Evolutionary conservation across 2,329 filamentous ascomycete species (phyloP), one percentile per base, ranked within the genome.

Genomic region (Ophiobolus disseminans): DNA sequence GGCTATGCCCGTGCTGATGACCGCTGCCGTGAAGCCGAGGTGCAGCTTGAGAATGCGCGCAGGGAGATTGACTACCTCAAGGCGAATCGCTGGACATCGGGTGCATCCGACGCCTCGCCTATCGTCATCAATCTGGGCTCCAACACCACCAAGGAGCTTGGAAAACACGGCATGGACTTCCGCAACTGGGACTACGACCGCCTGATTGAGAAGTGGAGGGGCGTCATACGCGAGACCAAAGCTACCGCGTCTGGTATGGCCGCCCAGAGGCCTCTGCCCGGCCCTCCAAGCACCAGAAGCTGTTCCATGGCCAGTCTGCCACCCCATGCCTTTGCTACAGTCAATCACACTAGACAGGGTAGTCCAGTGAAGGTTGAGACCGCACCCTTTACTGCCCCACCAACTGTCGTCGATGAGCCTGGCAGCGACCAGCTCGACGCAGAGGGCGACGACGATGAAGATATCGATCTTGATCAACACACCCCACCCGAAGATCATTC

Each of bases 1-100:
- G 74, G 75, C 22, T 77, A 74, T 53, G 70, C 73, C n/a, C 72
- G 72, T 13, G 68, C 72, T 5, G 65, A 74, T 40, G 73, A 78
- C 28, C 54, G 65, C 20, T 66, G 69, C 21, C 60, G 64, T 9
- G 72, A 75, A 16, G 63, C 70, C 2, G 69, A 73, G 38, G 58
- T 64, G 10, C 72, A 73, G 46, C 57, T 79, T 7, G 73, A 74
- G 34, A 65, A 65, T 16, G 73, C 75, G 5, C 68, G 73, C 25
- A 68, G 72, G 25, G 75, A 78, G 43, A 71, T 76, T 22, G 73
- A 74, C 3, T 72, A 76, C 45, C 67, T 80, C 11, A 72, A 69
- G 44, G 60, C 64, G 1, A 65, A 57, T 25, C 55, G 64, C 14
- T 68, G 63, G 60, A 49, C 65, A 13, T 53, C 62, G 2, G 66